phyloP scores from a whole-genome alignment of 1,284 basidiomycete genomes.

The Tilletia horrida region DNA sequence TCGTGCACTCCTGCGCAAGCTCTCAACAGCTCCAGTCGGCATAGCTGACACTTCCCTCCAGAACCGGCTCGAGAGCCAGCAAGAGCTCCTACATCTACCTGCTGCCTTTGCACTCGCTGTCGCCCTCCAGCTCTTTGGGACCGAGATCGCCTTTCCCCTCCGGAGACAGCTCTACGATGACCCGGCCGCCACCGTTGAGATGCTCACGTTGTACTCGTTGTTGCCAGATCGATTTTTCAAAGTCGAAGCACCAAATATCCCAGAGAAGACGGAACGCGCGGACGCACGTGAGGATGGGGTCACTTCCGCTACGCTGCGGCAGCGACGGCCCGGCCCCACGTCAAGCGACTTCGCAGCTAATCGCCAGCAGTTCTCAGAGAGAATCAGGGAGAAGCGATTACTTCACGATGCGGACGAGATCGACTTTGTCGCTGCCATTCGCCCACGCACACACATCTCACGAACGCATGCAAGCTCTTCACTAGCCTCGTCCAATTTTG shows the following conservation, averaged over 20 bases:
- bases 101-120: constrained; percentile 12
- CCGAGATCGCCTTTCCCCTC: background rate
- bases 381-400: background rate
- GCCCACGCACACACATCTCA: background rate
- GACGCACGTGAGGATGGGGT: background rate
- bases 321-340: background rate
- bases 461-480: background rate
- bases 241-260: background rate
- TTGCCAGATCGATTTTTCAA: background rate
- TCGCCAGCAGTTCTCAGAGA: background rate
- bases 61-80: background rate
- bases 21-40: background rate
- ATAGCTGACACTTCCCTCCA: background rate
- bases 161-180: background rate
- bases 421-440: constrained; percentile 6
- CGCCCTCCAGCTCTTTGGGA: background rate
- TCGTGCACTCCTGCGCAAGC: background rate
- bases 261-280: no score
- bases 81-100: background rate
- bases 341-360: background rate
- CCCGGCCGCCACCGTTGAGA: background rate
- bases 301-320: background rate
- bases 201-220: background rate
- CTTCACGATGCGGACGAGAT: constrained; percentile 9
- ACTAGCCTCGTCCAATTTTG: background rate